Conservation (phyloP, 805 yeast genomes). For the Lachancea meyersii region DNA sequence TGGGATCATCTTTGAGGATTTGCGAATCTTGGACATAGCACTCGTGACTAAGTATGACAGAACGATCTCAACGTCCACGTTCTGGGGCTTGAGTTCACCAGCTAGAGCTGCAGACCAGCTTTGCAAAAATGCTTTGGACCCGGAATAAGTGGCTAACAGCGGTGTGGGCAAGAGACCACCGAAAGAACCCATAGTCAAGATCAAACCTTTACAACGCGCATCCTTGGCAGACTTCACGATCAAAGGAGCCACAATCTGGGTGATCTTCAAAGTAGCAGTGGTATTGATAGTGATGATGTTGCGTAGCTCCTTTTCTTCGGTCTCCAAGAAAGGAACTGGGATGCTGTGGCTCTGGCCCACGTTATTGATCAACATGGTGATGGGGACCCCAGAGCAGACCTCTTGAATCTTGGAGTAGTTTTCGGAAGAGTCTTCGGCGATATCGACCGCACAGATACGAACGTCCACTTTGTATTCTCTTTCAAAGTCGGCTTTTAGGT, state of each 20-base stretch:
- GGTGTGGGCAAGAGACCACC: slow-evolving; percentile 95
- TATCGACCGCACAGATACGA: slow-evolving; percentile 70
- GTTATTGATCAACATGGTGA: slow-evolving; percentile 78
- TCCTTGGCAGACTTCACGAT: slow-evolving; percentile 48
- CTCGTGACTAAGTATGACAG: slow-evolving; percentile 88
- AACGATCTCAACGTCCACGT: slow-evolving; percentile 80
- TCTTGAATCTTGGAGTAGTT: slow-evolving; percentile 50
- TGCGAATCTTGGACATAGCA: slow-evolving; percentile 89
- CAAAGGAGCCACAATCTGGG: slow-evolving; percentile 72
- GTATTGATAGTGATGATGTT: slow-evolving; percentile 82
- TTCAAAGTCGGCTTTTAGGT: slow-evolving; percentile 56
- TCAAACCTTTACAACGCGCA: slow-evolving; percentile 53
- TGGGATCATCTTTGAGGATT: slow-evolving; percentile 70
- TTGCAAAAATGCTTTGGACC: slow-evolving; percentile 92
- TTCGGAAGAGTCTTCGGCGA: slow-evolving; percentile 51
- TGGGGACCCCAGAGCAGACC: slow-evolving; percentile 46
- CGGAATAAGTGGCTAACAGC: slow-evolving; percentile 85
- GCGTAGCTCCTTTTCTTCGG: slow-evolving; percentile 64
- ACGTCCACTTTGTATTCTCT: slow-evolving; percentile 56
- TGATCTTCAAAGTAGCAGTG: slow-evolving; percentile 74
- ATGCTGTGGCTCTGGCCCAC: slow-evolving; percentile 93
- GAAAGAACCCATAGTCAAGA: slow-evolving; percentile 94
- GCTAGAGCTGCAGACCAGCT: slow-evolving; percentile 87
- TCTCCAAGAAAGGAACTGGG: slow-evolving; percentile 88
- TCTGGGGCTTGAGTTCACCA: slow-evolving; percentile 63